These are phyloP conservation scores for Talaromyces sp. DNA, from an alignment of 2,329 filamentous ascomycete species.

Conservation along the genomic window DNA sequence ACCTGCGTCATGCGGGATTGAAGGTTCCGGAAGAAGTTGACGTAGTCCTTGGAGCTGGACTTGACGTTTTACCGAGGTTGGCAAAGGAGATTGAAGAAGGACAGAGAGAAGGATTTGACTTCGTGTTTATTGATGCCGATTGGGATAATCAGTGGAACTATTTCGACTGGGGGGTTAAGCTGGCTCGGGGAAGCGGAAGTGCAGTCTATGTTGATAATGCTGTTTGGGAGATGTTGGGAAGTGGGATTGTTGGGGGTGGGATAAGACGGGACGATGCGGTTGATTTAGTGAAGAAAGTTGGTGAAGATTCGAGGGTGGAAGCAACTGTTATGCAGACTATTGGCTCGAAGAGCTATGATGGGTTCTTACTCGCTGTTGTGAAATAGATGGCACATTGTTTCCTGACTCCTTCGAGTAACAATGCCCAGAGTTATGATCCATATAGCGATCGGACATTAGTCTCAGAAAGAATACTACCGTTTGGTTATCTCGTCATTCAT, in stretches of 20 bases:
- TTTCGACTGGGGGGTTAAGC: constrained; percentile 43
- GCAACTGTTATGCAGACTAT: constrained; percentile 50
- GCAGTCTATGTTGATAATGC: constrained; percentile 57
- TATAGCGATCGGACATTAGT: too few species aligned
- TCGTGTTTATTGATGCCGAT: constrained; percentile 59
- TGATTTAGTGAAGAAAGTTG: constrained; percentile 46
- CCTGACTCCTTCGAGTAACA: too few species aligned
- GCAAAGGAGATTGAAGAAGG: constrained; percentile 44
- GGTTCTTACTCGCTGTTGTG: constrained; percentile 37
- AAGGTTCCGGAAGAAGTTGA: constrained; percentile 43
- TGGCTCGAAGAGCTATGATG: constrained; percentile 53
- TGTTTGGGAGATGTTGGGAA: constrained; percentile 35
- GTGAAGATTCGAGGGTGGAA: constrained; percentile 47
- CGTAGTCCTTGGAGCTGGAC: constrained; percentile 49
- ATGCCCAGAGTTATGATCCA: too few species aligned
- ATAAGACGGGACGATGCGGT: constrained; percentile 20
- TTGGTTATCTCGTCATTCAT: background rate
- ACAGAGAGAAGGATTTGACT: constrained; percentile 48
- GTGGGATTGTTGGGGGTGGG: background rate
- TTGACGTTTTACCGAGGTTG: constrained; percentile 48
- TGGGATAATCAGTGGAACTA: constrained; percentile 55
- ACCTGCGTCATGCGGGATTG: constrained; percentile 46
- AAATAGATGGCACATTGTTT: constrained; percentile 31
- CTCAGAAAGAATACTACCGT: too few species aligned
- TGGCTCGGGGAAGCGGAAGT: constrained; percentile 40